Evolutionary conservation across 352 stramenopile genomes (phyloP).

Genomic region (Globisporangium okanoganense): DNA sequence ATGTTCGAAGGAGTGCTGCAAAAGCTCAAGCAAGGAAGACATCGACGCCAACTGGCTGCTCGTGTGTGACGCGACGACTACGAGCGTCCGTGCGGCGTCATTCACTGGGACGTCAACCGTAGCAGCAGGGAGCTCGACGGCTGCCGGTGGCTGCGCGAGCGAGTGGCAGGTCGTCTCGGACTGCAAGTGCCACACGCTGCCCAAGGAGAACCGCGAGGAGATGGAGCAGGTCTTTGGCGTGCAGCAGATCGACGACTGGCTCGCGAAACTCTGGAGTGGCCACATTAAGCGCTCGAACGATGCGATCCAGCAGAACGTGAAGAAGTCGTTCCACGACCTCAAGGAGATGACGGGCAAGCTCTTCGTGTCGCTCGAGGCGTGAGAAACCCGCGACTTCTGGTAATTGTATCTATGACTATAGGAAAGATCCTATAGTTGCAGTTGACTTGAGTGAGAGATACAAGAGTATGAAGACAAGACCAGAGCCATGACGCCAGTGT

Average conservation of each 20-base stretch:
- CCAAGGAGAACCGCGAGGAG: conserved; percentile 58
- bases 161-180: conserved; percentile 80
- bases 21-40: conserved; percentile 62
- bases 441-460: no score
- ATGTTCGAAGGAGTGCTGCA: conserved; percentile 62
- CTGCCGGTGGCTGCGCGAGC: background rate
- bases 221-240: conserved; percentile 53
- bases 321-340: conserved; percentile 52
- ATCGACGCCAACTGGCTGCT: conserved; percentile 84
- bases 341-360: conserved; percentile 53
- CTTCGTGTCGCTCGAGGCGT: conserved; percentile 30
- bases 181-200: conserved; percentile 46
- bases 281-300: conserved; percentile 23
- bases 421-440: no score
- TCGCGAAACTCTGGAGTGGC: conserved; percentile 51
- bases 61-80: conserved; percentile 59
- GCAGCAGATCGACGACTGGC: conserved; percentile 65
- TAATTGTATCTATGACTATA: background rate
- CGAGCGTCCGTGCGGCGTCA: conserved; percentile 20
- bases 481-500: background rate
- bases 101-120: background rate
- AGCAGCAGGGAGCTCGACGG: background rate
- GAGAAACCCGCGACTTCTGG: no score
- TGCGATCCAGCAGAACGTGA: conserved; percentile 41
- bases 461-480: background rate